Evolutionary conservation across 495 filamentous ascomycete genomes (phyloP).

Genomic region (Neohortaea acidophila): DNA sequence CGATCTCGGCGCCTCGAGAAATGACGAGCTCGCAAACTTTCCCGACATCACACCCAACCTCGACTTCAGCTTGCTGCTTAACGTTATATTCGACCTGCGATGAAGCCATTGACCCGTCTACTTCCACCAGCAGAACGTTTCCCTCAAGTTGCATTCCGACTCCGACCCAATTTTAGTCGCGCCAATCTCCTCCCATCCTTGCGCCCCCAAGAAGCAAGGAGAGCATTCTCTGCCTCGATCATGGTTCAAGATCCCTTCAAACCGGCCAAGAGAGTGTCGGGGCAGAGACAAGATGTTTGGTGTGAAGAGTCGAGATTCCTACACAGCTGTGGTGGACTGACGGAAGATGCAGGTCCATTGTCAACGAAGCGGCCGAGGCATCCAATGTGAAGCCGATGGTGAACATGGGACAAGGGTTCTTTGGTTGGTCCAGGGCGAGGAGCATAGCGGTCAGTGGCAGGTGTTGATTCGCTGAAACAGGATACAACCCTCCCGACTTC

Average conservation of each 20-base stretch:
- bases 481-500: constrained; percentile 89
- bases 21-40: no score
- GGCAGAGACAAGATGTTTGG: constrained; percentile 89
- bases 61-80: no score
- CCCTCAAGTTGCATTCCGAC: no score
- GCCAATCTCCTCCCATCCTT: no score
- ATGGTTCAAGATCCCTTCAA: constrained; percentile 32
- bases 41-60: no score
- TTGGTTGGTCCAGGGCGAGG: constrained; percentile 43
- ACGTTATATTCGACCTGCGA: no score
- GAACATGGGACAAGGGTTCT: constrained; percentile 96
- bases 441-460: background rate
- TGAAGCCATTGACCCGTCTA: constrained; percentile 2
- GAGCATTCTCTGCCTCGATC: constrained; percentile 14
- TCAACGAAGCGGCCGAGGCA: constrained; percentile 79
- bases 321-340: background rate
- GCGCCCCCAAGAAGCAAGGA: background rate
- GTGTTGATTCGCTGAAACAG: constrained; percentile 36
- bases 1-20: no score
- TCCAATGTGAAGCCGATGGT: constrained; percentile 82
- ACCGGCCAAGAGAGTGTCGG: constrained; percentile 66
- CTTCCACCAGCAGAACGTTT: background rate
- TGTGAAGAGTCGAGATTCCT: constrained; percentile 29
- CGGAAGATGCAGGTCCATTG: constrained; percentile 51
- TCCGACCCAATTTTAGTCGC: no score